These are phyloP conservation scores for Noccaea caerulescens DNA, from an alignment of 345 rosid species.

Conservation along the genomic window DNA sequence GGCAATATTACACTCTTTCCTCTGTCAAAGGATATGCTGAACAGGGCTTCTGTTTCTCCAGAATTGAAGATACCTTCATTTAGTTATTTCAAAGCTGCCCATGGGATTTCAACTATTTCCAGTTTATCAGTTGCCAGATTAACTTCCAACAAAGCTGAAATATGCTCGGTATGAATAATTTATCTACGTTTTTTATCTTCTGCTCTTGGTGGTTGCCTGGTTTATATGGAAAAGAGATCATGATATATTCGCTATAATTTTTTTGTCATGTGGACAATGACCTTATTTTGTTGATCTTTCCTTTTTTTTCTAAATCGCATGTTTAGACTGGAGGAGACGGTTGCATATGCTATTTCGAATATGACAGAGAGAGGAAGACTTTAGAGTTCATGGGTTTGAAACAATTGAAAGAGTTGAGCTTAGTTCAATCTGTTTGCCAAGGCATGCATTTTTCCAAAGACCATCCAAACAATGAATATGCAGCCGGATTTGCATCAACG, in stretches of 20 bases:
- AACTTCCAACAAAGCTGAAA: slow-evolving; percentile 59
- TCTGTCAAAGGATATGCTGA: slow-evolving; percentile 56
- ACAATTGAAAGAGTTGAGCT: slow-evolving; percentile 84
- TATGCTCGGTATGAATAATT: slow-evolving; percentile 68
- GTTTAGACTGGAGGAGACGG: slow-evolving; percentile 97
- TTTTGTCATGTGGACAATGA: slow-evolving; percentile 23
- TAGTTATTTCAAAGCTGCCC: slow-evolving; percentile 87
- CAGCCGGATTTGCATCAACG: slow-evolving; percentile 87
- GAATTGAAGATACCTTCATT: slow-evolving; percentile 60
- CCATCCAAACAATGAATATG: slow-evolving; percentile 61
- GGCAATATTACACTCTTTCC: slow-evolving; percentile 89
- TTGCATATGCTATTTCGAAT: slow-evolving; percentile 87
- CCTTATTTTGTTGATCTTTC: slow-evolving; percentile 29
- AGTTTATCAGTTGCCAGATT: slow-evolving; percentile 66
- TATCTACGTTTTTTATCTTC: slow-evolving; percentile 6
- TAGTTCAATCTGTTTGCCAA: slow-evolving; percentile 66
- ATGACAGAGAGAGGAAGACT: slow-evolving; percentile 57
- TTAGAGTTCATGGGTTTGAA: slow-evolving; percentile 91
- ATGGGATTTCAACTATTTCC: slow-evolving; percentile 88
- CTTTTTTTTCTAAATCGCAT: slow-evolving; percentile 29
- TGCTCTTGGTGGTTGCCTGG: slow-evolving; percentile 20
- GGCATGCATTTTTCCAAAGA: slow-evolving; percentile 45
- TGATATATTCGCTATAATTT: not conserved
- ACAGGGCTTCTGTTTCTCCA: slow-evolving; percentile 39
- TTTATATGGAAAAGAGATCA: slow-evolving; percentile 1